phyloP scores from a whole-genome alignment of 768 basidiomycete genomes.

The Lactifluus subvellereus region DNA sequence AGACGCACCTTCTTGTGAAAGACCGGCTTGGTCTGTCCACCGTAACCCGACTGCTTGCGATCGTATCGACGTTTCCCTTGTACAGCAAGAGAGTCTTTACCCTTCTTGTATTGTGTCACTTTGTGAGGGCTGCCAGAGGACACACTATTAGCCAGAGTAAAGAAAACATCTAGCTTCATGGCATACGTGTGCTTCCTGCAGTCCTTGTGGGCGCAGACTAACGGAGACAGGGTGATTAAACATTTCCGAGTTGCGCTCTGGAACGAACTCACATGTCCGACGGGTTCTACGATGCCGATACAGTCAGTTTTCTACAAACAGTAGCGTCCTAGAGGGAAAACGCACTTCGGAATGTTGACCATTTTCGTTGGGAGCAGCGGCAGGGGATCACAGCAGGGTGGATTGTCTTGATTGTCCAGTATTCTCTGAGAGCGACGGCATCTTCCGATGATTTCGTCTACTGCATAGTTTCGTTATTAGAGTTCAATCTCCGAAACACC shows the following conservation, averaged over 20 bases:
- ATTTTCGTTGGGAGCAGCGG: constrained; percentile 42
- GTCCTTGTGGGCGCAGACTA: constrained; percentile 93
- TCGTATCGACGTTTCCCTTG: constrained; percentile 99
- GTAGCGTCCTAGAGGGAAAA: constrained; percentile 21
- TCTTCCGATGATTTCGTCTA: constrained; percentile 2
- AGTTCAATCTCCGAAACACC: constrained; percentile 8
- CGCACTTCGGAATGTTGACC: constrained; percentile 95
- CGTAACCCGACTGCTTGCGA: constrained; percentile 97
- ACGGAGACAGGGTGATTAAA: constrained; percentile 20
- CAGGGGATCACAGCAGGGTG: neutral
- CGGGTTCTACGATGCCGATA: constrained; percentile 60
- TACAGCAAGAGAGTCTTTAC: constrained; percentile 95
- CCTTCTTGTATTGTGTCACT: constrained; percentile 99
- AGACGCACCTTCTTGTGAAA: constrained; percentile 98
- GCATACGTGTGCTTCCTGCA: constrained; percentile 97
- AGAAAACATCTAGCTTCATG: neutral
- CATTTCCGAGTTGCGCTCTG: neutral
- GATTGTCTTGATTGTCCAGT: too few relatives aligned
- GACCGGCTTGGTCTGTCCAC: constrained; percentile 99
- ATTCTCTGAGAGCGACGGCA: neutral
- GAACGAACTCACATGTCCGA: constrained; percentile 78
- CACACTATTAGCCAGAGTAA: constrained; percentile 4
- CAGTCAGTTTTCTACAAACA: neutral
- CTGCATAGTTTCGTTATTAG: constrained; percentile 13
- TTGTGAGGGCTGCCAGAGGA: constrained; percentile 75